Conservation (phyloP, 2,329 filamentous ascomycete genomes). For the Leptographium wingfieldii region DNA sequence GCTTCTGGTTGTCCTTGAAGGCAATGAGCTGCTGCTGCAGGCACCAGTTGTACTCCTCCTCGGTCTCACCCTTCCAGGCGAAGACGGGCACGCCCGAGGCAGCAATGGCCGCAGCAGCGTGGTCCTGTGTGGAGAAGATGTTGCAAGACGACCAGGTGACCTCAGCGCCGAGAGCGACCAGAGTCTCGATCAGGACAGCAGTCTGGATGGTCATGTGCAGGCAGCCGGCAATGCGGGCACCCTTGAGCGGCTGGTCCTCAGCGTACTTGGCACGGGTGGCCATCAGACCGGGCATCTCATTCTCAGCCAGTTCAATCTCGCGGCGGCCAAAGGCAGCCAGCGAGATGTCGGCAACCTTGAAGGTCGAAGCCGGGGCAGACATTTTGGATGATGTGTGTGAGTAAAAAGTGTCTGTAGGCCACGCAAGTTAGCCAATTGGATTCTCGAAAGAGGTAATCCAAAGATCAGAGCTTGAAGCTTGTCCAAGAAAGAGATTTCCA, state of each 20-base stretch:
- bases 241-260: conserved; percentile 81
- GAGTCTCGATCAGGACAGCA: conserved; percentile 96
- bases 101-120: conserved; percentile 94
- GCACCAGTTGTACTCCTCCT: conserved; percentile 99
- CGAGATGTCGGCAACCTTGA: conserved; percentile 97
- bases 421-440: not conserved
- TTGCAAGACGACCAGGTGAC: conserved; percentile 99
- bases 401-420: not conserved
- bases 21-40: conserved; percentile 93
- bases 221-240: conserved; percentile 93
- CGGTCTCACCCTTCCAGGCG: conserved; percentile 78
- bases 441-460: not conserved
- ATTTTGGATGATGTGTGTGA: conserved; percentile 26
- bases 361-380: conserved; percentile 77
- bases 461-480: too few relatives aligned
- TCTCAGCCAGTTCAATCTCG: conserved; percentile 96
- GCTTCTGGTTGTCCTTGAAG: conserved; percentile 92
- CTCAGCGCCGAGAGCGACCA: conserved; percentile 88
- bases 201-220: conserved; percentile 99
- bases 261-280: conserved; percentile 87
- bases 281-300: conserved; percentile 97
- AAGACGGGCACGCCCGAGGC: conserved; percentile 81
- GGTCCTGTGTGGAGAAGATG: conserved; percentile 99
- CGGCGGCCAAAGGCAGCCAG: conserved; percentile 97
- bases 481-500: not conserved